Evolutionary conservation across 1,284 basidiomycete genomes (phyloP).

Genomic region (Boletus subluridellus): DNA sequence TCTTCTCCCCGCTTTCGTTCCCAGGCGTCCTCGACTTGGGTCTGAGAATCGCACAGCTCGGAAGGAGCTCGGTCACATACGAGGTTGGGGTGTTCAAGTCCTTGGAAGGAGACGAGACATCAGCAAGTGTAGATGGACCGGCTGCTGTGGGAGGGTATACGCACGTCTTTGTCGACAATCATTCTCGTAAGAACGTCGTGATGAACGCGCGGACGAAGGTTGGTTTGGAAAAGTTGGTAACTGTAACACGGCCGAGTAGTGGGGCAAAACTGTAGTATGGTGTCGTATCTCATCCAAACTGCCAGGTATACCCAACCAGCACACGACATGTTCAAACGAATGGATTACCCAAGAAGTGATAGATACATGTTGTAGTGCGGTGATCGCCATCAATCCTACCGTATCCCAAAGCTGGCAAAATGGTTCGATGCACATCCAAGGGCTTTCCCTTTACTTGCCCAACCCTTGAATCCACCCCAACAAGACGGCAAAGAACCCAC

Average conservation of each 20-base stretch:
- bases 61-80: constrained; percentile 69
- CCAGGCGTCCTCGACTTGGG: constrained; percentile 65
- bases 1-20: constrained; percentile 66
- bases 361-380: not conserved
- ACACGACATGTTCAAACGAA: not conserved
- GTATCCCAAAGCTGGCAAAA: not conserved
- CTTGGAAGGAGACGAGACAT: not conserved
- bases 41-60: constrained; percentile 59
- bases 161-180: constrained; percentile 71
- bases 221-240: constrained; percentile 18
- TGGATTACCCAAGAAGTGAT: constrained; percentile 1
- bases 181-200: constrained; percentile 49
- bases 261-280: constrained; percentile 7
- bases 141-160: constrained; percentile 74
- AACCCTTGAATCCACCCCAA: too few species aligned
- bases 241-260: not conserved
- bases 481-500: too few species aligned
- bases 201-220: constrained; percentile 34
- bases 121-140: constrained; percentile 34
- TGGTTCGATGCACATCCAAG: too few species aligned
- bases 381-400: not conserved
- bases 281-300: constrained; percentile 40
- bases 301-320: too few species aligned
- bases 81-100: constrained; percentile 69
- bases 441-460: too few species aligned